These are phyloP conservation scores for Bipolaris sorokiniana DNA, from an alignment of 2,329 filamentous ascomycete genomes.

Conservation along the genomic window DNA sequence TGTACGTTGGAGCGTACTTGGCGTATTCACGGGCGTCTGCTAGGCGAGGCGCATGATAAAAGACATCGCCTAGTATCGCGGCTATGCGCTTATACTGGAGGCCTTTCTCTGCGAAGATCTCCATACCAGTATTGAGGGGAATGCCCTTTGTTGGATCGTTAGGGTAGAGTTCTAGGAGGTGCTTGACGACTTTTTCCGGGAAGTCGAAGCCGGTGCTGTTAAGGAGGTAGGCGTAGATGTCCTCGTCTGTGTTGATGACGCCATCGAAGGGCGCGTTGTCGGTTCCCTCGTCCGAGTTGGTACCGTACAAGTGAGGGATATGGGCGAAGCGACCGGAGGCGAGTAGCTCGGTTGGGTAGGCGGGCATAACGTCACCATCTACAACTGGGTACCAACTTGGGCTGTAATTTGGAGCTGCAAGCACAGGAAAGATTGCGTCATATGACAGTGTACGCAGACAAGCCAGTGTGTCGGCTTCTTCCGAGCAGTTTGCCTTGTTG, in stretches of 20 bases:
- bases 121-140: slow-evolving; percentile 40
- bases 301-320: slow-evolving; percentile 68
- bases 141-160: slow-evolving; percentile 43
- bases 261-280: slow-evolving; percentile 61
- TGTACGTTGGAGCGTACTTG: slow-evolving; percentile 60
- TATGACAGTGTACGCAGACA: slow-evolving; percentile 67
- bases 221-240: slow-evolving; percentile 51
- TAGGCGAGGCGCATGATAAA: slow-evolving; percentile 63
- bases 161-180: slow-evolving; percentile 45
- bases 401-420: slow-evolving; percentile 54
- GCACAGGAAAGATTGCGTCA: slow-evolving; percentile 60
- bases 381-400: slow-evolving; percentile 55
- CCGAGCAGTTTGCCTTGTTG: slow-evolving; percentile 63
- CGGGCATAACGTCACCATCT: slow-evolving; percentile 64
- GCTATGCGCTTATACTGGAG: slow-evolving; percentile 62
- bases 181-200: slow-evolving; percentile 37
- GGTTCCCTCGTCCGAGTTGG: slow-evolving; percentile 70
- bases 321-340: slow-evolving; percentile 65
- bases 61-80: slow-evolving; percentile 60
- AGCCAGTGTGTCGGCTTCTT: slow-evolving; percentile 48
- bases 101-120: slow-evolving; percentile 42
- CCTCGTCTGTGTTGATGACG: slow-evolving; percentile 61
- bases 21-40: slow-evolving; percentile 53
- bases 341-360: slow-evolving; percentile 62
- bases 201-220: slow-evolving; percentile 43